Percentiles rank a stretch among this genome's conserved stretches.
phyloP scores from a whole-genome alignment of 352 stramenopile species.

The Nothophytophthora sp. region DNA sequence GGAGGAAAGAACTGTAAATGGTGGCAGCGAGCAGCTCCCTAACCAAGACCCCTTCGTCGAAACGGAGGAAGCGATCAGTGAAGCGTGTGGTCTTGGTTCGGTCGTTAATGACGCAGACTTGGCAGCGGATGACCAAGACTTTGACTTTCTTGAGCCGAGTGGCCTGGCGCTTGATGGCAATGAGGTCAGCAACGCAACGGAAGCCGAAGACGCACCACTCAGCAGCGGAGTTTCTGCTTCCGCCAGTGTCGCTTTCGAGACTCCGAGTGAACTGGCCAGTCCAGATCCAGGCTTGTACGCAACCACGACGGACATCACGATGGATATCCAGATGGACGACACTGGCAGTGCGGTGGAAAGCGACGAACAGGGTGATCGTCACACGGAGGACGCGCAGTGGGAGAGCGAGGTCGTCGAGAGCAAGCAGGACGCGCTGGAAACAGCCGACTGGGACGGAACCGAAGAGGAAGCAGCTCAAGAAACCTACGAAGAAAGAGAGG shows the following conservation, averaged over 20 bases:
- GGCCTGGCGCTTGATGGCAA: conserved; percentile 12
- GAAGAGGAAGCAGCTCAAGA: background rate
- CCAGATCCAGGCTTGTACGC: conserved; percentile 7
- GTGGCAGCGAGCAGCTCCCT: background rate
- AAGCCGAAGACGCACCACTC: background rate
- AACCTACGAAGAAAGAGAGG: background rate
- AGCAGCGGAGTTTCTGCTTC: background rate
- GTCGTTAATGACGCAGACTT: conserved; percentile 1
- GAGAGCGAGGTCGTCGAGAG: background rate
- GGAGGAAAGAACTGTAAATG: conserved; percentile 1
- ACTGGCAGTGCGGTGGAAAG: conserved; percentile 5
- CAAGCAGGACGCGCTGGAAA: background rate
- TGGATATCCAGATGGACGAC: conserved; percentile 44
- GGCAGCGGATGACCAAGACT: conserved; percentile 10
- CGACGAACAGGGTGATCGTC: conserved; percentile 2
- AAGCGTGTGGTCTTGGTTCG: background rate
- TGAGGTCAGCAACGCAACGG: conserved; percentile 1
- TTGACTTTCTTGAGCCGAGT: conserved; percentile 30
- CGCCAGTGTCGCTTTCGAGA: background rate
- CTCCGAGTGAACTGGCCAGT: background rate
- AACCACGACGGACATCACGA: conserved; percentile 44
- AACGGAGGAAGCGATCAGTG: too few relatives aligned
- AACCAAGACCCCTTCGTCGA: too few relatives aligned
- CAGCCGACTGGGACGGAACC: background rate
- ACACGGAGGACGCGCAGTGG: background rate